Evolutionary conservation across 345 rosid species (phyloP), one percentile per base, ranked within the genome.

Genomic region (Salix purpurea): DNA sequence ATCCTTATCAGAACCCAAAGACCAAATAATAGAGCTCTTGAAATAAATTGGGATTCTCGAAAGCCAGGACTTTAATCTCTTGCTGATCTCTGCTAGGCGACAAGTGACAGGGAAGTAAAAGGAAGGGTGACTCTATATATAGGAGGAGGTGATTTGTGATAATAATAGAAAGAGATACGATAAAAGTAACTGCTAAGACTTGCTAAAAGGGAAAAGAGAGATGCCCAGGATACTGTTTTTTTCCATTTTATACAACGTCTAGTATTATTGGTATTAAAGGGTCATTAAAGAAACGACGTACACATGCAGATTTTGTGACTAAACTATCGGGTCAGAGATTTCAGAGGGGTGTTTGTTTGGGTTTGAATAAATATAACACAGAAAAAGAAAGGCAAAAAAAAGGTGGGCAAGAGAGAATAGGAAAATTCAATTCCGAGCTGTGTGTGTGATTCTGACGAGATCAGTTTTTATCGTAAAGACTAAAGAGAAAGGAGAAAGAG

Each of bases 271-370:
- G 23, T 23, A 11, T 11, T 58, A 23, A 58, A 52, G 48, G 26
- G 19, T 70, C 71, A 68, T 65, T 75, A 75, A 71, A 73, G 65
- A 50, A 88, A 82, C 88, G 86, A 88, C 90, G 95, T 88, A 88
- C 86, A 80, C 97, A 91, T 91, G 97, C 95, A 90, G 89, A 89
- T 89, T 89, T 87, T 89, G 91, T 90, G 95, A 90, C 91, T 86
- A 84, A 88, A 88, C 92, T 79, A 89, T 88, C 85, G 88, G 92
- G 92, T 90, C 95, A 92, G 98, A 92, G 91, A 82, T 76, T 79
- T 74, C 90, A 77, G 82, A 83, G 87, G 28, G 14, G 85, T 78
- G 89, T 81, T 85, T 83, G 80, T 82, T 81, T 66, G 65, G 60
- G 34, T 75, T 70, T 66, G 67, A 71, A 52, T 71, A 48, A 42